A percentile compares a stretch with the other conserved stretches of the same genome.
phyloP scores from a whole-genome alignment of 257 asterid genomes.

The Nicotiana benthamiana region DNA sequence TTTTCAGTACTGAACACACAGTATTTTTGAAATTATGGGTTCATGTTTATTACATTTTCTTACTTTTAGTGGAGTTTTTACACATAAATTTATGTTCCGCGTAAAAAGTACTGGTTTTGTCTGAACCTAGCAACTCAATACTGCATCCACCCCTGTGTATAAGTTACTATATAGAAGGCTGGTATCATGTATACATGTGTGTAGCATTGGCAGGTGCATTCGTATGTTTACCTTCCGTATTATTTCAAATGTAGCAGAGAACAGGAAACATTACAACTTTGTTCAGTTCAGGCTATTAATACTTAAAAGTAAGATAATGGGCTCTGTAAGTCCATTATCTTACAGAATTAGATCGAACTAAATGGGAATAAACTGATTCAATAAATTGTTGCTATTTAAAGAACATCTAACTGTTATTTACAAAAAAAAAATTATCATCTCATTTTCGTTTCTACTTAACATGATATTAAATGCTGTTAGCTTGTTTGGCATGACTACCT shows the following conservation, averaged over 20 bases:
- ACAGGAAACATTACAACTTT: not conserved
- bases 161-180: no score
- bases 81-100: no score
- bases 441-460: not conserved
- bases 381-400: not conserved
- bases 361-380: not conserved
- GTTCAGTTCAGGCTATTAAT: not conserved
- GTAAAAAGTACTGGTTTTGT: no score
- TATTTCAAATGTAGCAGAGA: not conserved
- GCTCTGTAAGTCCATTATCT: not conserved
- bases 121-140: no score
- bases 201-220: not conserved
- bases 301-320: not conserved
- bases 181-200: no score
- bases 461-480: not conserved
- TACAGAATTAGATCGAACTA: not conserved
- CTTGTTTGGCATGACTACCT: slow-evolving; percentile 5
- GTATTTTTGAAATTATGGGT: no score
- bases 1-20: no score
- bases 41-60: no score
- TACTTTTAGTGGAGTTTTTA: no score
- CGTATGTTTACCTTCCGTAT: not conserved
- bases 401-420: not conserved
- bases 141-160: no score
- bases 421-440: not conserved